A percentile compares a stretch with the other conserved stretches of the same genome.
Conservation (phyloP, 192 early-diverging fungal genomes). For the Mortierella hygrophila region DNA sequence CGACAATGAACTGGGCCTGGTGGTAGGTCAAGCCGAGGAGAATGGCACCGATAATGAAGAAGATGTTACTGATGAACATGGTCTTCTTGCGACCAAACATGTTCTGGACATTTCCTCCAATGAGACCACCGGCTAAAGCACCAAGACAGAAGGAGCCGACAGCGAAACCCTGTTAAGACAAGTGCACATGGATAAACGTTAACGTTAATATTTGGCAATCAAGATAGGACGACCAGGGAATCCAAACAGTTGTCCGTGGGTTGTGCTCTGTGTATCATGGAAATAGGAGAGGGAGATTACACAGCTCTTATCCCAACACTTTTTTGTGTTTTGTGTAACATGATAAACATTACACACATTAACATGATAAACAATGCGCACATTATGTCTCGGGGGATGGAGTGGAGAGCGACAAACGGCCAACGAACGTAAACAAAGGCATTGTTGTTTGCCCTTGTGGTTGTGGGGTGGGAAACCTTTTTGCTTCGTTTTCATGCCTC, state of each 20-base stretch:
- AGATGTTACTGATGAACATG: slow-evolving; percentile 77
- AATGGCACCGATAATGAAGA: slow-evolving; percentile 75
- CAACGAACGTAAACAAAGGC: too few relatives aligned
- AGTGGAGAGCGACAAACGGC: not conserved
- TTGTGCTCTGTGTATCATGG: not conserved
- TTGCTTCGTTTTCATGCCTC: not conserved
- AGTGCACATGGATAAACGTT: not conserved
- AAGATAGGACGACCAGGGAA: slow-evolving; percentile 5
- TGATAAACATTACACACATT: slow-evolving; percentile 1
- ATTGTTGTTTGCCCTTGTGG: not conserved
- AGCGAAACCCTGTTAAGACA: slow-evolving; percentile 54
- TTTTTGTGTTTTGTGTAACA: slow-evolving; percentile 1
- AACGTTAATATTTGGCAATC: not conserved
- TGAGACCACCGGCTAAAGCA: slow-evolving; percentile 69
- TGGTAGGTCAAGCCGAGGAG: slow-evolving; percentile 73
- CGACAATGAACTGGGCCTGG: slow-evolving; percentile 75
- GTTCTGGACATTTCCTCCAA: slow-evolving; percentile 65
- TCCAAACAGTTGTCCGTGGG: slow-evolving; percentile 3
- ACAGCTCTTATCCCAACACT: not conserved
- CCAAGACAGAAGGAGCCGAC: slow-evolving; percentile 65
- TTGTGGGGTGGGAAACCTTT: not conserved
- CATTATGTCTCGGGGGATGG: not conserved
- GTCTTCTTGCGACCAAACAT: slow-evolving; percentile 66
- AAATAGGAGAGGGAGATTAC: not conserved
- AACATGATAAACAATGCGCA: slow-evolving; percentile 10